Evolutionary conservation across 208 protist genomes (phyloP).

Genomic region (Novymonas esmeraldas): DNA sequence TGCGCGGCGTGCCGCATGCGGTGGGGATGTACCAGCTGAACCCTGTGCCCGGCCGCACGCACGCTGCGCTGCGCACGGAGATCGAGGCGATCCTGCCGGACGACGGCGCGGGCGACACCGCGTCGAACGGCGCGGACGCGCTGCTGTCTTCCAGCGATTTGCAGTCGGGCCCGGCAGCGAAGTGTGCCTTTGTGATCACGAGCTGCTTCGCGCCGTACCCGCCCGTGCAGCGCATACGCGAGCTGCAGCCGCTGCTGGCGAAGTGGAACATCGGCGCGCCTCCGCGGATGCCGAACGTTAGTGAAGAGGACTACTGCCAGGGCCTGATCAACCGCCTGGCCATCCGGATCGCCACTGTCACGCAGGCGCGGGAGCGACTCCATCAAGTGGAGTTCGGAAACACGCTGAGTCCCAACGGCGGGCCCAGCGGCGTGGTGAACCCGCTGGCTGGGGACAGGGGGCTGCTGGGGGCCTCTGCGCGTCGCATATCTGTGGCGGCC

Average conservation of each 20-base stretch:
- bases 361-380: too few relatives aligned
- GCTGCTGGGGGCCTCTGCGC: background rate
- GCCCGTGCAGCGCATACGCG: too few relatives aligned
- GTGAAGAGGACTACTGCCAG: too few relatives aligned
- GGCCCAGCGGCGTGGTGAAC: background rate
- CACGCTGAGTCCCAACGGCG: too few relatives aligned
- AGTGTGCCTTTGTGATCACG: conserved; percentile 32
- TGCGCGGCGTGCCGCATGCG: conserved; percentile 59
- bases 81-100: conserved; percentile 38
- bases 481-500: background rate
- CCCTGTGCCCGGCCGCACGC: conserved; percentile 43
- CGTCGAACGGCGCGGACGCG: conserved; percentile 18
- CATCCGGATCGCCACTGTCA: too few relatives aligned
- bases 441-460: background rate
- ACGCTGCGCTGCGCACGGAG: conserved; percentile 52
- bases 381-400: too few relatives aligned
- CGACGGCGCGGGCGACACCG: conserved; percentile 16
- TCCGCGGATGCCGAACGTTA: conserved; percentile 5
- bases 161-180: conserved; percentile 18
- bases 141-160: conserved; percentile 27
- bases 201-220: conserved; percentile 52
- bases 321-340: too few relatives aligned
- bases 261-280: conserved; percentile 24
- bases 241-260: too few relatives aligned
- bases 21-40: conserved; percentile 73